phyloP scores from a whole-genome alignment of 2,329 filamentous ascomycete species.

The Waltergamsia citrina region DNA sequence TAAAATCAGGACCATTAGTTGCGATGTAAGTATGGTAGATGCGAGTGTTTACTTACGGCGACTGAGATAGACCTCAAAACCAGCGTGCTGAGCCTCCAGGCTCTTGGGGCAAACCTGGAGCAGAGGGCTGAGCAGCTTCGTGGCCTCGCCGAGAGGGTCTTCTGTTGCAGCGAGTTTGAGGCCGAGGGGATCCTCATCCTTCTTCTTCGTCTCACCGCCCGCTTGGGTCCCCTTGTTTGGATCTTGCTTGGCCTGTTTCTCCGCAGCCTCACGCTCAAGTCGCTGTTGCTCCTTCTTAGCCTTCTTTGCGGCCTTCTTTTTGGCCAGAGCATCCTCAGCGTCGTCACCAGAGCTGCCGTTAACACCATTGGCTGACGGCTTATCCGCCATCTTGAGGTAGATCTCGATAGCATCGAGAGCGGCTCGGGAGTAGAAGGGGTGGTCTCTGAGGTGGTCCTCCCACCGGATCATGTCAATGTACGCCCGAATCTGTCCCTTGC shows the following conservation, averaged over 20 bases:
- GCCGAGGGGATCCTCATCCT: slow-evolving; percentile 82
- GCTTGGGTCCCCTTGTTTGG: slow-evolving; percentile 66
- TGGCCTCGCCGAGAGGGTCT: slow-evolving; percentile 75
- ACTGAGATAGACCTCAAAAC: slow-evolving; percentile 83
- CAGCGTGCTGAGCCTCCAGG: slow-evolving; percentile 72
- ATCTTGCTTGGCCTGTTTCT: slow-evolving; percentile 70
- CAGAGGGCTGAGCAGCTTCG: slow-evolving; percentile 76
- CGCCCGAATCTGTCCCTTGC: slow-evolving; percentile 89
- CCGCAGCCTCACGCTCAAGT: slow-evolving; percentile 67
- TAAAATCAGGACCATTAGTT: slow-evolving; percentile 21
- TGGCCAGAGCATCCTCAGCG: slow-evolving; percentile 54
- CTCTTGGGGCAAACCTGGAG: slow-evolving; percentile 75
- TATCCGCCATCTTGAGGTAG: slow-evolving; percentile 72
- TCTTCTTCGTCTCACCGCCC: slow-evolving; percentile 60
- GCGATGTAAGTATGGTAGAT: not conserved
- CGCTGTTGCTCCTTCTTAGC: slow-evolving; percentile 63
- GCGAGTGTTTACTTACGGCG: slow-evolving; percentile 52
- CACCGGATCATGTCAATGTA: slow-evolving; percentile 95
- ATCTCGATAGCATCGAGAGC: slow-evolving; percentile 73
- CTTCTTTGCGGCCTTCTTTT: slow-evolving; percentile 85
- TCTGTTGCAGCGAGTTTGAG: slow-evolving; percentile 70
- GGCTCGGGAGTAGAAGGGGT: slow-evolving; percentile 84
- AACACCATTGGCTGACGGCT: slow-evolving; percentile 55
- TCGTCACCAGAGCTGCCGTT: slow-evolving; percentile 43
- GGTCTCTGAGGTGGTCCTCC: slow-evolving; percentile 85